Conservation (phyloP, 495 filamentous ascomycete species). For the Aspergillus baeticus region DNA sequence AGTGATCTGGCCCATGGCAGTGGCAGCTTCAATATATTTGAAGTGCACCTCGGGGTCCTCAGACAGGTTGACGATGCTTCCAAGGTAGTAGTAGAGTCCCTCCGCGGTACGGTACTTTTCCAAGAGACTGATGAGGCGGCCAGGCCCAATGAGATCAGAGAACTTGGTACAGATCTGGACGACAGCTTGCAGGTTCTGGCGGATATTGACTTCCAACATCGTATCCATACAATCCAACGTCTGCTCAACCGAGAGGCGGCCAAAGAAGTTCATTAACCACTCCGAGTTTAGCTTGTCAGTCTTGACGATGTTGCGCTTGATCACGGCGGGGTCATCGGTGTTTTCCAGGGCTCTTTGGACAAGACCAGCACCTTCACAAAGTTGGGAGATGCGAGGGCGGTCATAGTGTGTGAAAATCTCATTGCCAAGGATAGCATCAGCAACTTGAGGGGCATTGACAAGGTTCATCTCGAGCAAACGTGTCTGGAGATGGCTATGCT, state of each 20-base stretch:
- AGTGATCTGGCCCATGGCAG: slow-evolving; percentile 82
- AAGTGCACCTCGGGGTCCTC: slow-evolving; percentile 95
- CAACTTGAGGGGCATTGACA: slow-evolving; percentile 92
- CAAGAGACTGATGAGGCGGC: slow-evolving; percentile 84
- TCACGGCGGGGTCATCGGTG: slow-evolving; percentile 82
- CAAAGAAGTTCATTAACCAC: slow-evolving; percentile 91
- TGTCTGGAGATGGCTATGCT: slow-evolving; percentile 91
- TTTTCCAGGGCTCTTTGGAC: slow-evolving; percentile 90
- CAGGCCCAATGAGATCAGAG: slow-evolving; percentile 92
- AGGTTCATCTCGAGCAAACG: slow-evolving; percentile 98
- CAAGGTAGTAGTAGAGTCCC: slow-evolving; percentile 96
- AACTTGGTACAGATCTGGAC: slow-evolving; percentile 97
- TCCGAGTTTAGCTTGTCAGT: slow-evolving; percentile 82
- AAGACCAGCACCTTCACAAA: slow-evolving; percentile 90
- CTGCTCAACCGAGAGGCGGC: slow-evolving; percentile 89
- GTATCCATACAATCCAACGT: slow-evolving; percentile 91
- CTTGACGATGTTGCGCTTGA: slow-evolving; percentile 85
- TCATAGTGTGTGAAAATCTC: slow-evolving; percentile 98
- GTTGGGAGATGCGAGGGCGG: slow-evolving; percentile 75
- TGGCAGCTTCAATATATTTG: slow-evolving; percentile 99
- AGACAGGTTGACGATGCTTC: slow-evolving; percentile 94
- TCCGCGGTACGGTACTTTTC: slow-evolving; percentile 97
- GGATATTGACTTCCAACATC: slow-evolving; percentile 94
- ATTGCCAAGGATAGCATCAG: slow-evolving; percentile 94
- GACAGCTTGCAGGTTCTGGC: slow-evolving; percentile 91